Evolutionary conservation across 106 monocot genomes (phyloP), one percentile per base, ranked within the genome.

Genomic region (Apostasia ramifera): DNA sequence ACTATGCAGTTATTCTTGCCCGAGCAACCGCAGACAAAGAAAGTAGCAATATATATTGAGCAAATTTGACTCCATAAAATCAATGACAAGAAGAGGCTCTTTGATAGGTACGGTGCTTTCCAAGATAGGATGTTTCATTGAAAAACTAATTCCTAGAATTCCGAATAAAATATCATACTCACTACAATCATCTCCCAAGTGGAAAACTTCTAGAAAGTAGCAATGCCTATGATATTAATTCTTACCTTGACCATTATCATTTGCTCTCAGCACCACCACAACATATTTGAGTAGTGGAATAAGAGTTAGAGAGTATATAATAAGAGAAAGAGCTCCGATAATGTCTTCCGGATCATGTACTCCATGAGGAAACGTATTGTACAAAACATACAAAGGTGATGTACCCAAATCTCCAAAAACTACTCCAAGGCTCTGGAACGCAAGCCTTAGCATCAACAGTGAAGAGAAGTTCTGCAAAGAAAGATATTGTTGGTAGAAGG

Each of bases 381-480:
- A 87, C 55, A 94, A 94, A 43, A 94, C 94, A 66, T 94, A 94
- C 70, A 94, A 68, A 6, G 94, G 94, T 55, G 90, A 90, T 44
- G 94, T 94, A n/a, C 94, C 94, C 70, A 94, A 76, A 70, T 94
- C 94, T 53, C 94, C 94, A 75, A 94, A 94, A n/a, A 94, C 89
- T 60, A 93, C 86, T 1, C 93, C 93, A 2, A 93, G 74, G 63
- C 89, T 89, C 74, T 93, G 93, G 74, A 84, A 94, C 52, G 94
- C 90, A 54, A 94, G 83, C 55, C 87, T 80, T 55, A 94, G 40
- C 50, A 94, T 8, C 67, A 88, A 72, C 42, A 83, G 38, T 4
- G 78, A 69, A 39, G 94, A 91, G 40, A 83, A 81, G 69, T 87
- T 88, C 94, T 94, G 86, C 80, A 82, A 47, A n/a, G 15, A 58